Evolutionary conservation across 306 rosid species (phyloP), one percentile per base, ranked within the genome.

Genomic region (Cucumis cinereus): DNA sequence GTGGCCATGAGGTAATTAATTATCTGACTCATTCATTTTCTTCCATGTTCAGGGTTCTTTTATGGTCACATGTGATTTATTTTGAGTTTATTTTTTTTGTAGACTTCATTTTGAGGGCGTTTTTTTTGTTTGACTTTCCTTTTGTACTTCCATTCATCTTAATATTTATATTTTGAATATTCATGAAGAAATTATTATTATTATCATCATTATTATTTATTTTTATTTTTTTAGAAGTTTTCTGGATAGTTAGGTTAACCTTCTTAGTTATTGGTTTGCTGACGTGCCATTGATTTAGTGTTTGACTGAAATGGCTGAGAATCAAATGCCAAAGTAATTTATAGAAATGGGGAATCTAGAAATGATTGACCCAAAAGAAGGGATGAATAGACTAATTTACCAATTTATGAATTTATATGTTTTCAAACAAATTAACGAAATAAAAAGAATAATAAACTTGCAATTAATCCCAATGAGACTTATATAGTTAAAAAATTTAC

Each of bases 1-100:
- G 98, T 80, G 97, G 98, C 77, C 98, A 93, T 45, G 98, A 93
- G 97, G 98, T 93, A 86, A 83, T 30, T 47, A n/a, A 11, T 66
- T 40, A 43, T 59, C 54, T 23, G 82, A 54, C 74, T 7, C 30
- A 45, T 67, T 3, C 6, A 33, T 41, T 19, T 9, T 52, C 59
- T 28, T n/a, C 26, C 14, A 73, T 7, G 15, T n/a, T 45, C 55
- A n/a, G 35, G 36, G 20, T 26, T 23, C 53, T 24, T 45, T 45
- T 36, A 14, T 61, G 43, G 41, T 11, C 8, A 30, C 45, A 15
- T 45, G 16, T 45, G 52, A 4, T 45, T 5, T 45, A 10, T 45
- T 16, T 50, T 50, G 55, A 50, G 55, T 50, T 50, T 50, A 50
- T 50, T 50, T 16, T 16, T 8, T 50, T 50, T 1, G 55, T 50